Evolutionary conservation across 2,329 filamentous ascomycete genomes (phyloP), one percentile per base, ranked within the genome.

Genomic region (Claviceps humidiphila): DNA sequence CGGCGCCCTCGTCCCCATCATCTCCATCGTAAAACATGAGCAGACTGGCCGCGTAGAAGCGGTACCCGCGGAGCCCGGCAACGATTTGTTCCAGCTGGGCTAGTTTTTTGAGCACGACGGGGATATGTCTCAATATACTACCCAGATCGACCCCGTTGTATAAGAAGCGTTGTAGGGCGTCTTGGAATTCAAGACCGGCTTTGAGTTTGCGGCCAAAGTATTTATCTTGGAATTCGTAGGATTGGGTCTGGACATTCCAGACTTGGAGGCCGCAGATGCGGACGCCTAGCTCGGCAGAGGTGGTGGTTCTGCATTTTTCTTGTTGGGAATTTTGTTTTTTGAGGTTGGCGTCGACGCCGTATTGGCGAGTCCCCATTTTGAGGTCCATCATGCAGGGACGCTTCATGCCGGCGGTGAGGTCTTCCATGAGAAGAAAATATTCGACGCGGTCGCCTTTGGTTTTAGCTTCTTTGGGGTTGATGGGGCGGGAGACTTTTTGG

Each of bases 291-390:
- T 94, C 84, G 54, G 84, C 82, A 7, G 93, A 97, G 0, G 93
- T 98, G 0, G 93, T 98, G 57, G 80, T 84, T 57, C 87, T 85
- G 67, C 93, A 97, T 68, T 98, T 98, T 59, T 88, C 84, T 53
- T 88, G 82, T 67, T 98, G 93, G 0, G 93, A 97, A 55, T 85
- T 83, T 62, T 90, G 87, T 68, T 98, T 98, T 73, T 95, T 95
- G 44, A 89, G 82, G 51, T 79, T 83, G 2, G 93, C 93, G 59
- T 97, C 90, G 13, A 97, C 82, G 7, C 93, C 93, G 65, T 96
- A 97, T 64, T 98, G 93, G 2, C 93, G 84, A 7, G 93, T 98
- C 20, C 93, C 93, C 93, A 98, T 98, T 66, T 98, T 98, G 56
- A 98, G 74, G 64, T 98, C 93, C 67, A 98, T 85, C 54, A 98